These are phyloP conservation scores for Coemansia sp. DNA, from an alignment of 192 early-diverging fungal genomes.

Conservation along the genomic window DNA sequence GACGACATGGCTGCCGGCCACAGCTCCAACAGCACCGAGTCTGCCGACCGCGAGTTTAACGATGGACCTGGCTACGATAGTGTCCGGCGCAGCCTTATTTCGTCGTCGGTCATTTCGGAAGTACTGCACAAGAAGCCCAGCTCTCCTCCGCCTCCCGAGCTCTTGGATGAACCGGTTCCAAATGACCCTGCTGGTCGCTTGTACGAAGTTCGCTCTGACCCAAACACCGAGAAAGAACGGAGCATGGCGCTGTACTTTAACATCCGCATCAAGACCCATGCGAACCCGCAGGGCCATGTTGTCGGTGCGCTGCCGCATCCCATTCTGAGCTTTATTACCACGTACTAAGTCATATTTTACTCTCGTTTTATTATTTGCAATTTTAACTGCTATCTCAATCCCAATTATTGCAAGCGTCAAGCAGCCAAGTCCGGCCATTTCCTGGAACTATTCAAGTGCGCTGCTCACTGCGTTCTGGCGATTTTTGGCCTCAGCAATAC, in stretches of 20 bases:
- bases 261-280: conserved; percentile 39
- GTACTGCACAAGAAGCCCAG: conserved; percentile 35
- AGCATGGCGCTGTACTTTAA: conserved; percentile 47
- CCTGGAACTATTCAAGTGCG: background rate
- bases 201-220: conserved; percentile 46
- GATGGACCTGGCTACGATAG: conserved; percentile 30
- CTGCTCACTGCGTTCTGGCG: conserved; percentile 17
- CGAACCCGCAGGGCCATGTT: conserved; percentile 24
- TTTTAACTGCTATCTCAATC: background rate
- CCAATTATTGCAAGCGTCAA: background rate
- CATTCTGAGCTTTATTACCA: conserved; percentile 46
- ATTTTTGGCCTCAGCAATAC: conserved; percentile 18
- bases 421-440: too few relatives aligned
- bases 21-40: conserved; percentile 25
- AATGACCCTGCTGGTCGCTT: conserved; percentile 47
- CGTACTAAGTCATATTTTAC: conserved; percentile 18
- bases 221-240: conserved; percentile 21
- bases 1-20: conserved; percentile 47
- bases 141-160: conserved; percentile 34
- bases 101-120: conserved; percentile 34
- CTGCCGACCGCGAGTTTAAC: conserved; percentile 20
- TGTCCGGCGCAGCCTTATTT: conserved; percentile 43
- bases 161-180: conserved; percentile 46
- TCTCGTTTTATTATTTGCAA: conserved; percentile 1
- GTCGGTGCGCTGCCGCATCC: conserved; percentile 36